Conservation (phyloP, 2,329 filamentous ascomycete genomes). For the Rutstroemia sp. region DNA sequence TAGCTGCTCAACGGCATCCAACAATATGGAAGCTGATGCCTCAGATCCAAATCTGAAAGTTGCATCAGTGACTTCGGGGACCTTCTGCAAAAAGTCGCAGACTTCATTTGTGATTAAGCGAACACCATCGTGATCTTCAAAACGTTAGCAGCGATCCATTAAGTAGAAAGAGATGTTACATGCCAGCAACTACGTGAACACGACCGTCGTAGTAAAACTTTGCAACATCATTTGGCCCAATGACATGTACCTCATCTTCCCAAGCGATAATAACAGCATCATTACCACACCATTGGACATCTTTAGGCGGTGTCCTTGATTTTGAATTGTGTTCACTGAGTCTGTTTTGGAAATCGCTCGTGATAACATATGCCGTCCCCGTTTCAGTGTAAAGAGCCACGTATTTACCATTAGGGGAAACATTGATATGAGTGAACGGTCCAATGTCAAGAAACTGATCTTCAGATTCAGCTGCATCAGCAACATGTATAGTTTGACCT, state of each 20-base stretch:
- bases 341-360: conserved; percentile 88
- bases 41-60: conserved; percentile 86
- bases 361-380: conserved; percentile 85
- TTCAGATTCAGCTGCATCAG: conserved; percentile 84
- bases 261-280: conserved; percentile 90
- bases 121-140: conserved; percentile 68
- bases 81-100: conserved; percentile 96
- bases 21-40: conserved; percentile 81
- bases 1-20: conserved; percentile 86
- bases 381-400: conserved; percentile 81
- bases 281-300: conserved; percentile 93
- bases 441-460: conserved; percentile 87
- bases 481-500: conserved; percentile 72
- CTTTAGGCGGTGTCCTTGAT: conserved; percentile 76
- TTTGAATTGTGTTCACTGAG: conserved; percentile 87
- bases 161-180: conserved; percentile 22
- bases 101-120: conserved; percentile 83
- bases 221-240: conserved; percentile 72
- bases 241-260: conserved; percentile 95
- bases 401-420: conserved; percentile 85
- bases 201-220: conserved; percentile 86
- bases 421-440: conserved; percentile 82
- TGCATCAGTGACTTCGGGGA: conserved; percentile 77
- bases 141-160: conserved; percentile 8
- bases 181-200: conserved; percentile 81